Percentiles rank a stretch among this genome's conserved stretches.
Evolutionary conservation across 805 yeast genomes (phyloP).

Genomic region (Brettanomyces bruxellensis): DNA sequence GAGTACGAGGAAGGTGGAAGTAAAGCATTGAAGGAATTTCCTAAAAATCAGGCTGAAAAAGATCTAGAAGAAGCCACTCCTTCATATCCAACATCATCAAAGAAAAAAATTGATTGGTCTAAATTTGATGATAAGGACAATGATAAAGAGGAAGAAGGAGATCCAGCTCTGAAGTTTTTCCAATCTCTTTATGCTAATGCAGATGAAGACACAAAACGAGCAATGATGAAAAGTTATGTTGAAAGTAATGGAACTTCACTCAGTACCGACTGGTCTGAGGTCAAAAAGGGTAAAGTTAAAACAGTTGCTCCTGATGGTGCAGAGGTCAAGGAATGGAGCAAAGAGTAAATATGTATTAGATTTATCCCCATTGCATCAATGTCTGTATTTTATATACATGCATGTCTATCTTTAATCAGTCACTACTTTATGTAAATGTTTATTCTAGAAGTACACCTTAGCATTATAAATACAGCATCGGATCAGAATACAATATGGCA

Average conservation of each 20-base stretch:
- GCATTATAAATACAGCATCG: no score
- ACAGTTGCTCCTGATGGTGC: slow-evolving; percentile 70
- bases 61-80: slow-evolving; percentile 1
- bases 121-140: slow-evolving; percentile 30
- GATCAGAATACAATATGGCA: no score
- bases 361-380: no score
- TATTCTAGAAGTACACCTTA: no score
- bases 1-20: background rate
- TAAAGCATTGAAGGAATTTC: background rate
- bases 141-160: slow-evolving; percentile 36
- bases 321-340: slow-evolving; percentile 45
- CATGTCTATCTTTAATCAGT: no score
- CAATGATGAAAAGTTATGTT: slow-evolving; percentile 94
- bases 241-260: slow-evolving; percentile 92
- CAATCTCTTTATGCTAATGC: slow-evolving; percentile 64
- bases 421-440: no score
- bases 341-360: background rate
- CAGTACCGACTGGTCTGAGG: slow-evolving; percentile 92
- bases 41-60: background rate
- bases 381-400: no score
- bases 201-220: slow-evolving; percentile 80
- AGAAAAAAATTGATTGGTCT: slow-evolving; percentile 63
- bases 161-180: slow-evolving; percentile 62
- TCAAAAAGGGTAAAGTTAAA: slow-evolving; percentile 53
- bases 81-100: slow-evolving; percentile 57